These are phyloP conservation scores for Epipyxis sp. DNA, from an alignment of 108 stramenopile genomes.

Conservation along the genomic window DNA sequence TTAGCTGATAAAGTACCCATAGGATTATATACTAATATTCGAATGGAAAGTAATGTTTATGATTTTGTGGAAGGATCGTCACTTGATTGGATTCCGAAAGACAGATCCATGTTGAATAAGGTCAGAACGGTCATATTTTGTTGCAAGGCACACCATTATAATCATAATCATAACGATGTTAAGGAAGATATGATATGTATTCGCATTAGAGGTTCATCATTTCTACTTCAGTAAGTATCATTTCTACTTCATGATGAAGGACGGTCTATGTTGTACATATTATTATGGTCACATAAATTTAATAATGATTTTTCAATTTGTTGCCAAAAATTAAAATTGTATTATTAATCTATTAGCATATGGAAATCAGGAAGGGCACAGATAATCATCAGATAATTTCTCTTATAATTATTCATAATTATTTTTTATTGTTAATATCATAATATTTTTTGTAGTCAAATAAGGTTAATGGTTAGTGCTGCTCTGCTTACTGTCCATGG, in stretches of 20 bases:
- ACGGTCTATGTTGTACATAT: no score
- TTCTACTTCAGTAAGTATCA: constrained; percentile 8
- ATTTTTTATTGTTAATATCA: not conserved
- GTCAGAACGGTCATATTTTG: not conserved
- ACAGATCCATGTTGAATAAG: not conserved
- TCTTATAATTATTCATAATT: not conserved
- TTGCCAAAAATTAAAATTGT: no score
- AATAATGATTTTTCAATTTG: no score
- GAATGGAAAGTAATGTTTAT: not conserved
- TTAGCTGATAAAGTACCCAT: not conserved
- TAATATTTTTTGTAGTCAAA: not conserved
- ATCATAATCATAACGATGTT: not conserved
- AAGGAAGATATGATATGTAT: not conserved
- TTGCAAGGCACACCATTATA: not conserved
- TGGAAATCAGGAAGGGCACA: no score
- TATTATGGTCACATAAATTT: no score
- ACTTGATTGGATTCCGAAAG: not conserved
- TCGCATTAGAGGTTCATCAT: not conserved
- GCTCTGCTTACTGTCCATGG: not conserved
- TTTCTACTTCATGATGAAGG: not conserved
- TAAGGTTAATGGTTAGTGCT: constrained; percentile 18
- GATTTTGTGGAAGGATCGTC: not conserved
- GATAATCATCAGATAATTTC: no score
- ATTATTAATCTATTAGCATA: no score
- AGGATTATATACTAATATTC: not conserved